A percentile compares a stretch with the other conserved stretches of the same genome.
Evolutionary conservation across 345 rosid genomes (phyloP).

Genomic region (Theobroma cacao): DNA sequence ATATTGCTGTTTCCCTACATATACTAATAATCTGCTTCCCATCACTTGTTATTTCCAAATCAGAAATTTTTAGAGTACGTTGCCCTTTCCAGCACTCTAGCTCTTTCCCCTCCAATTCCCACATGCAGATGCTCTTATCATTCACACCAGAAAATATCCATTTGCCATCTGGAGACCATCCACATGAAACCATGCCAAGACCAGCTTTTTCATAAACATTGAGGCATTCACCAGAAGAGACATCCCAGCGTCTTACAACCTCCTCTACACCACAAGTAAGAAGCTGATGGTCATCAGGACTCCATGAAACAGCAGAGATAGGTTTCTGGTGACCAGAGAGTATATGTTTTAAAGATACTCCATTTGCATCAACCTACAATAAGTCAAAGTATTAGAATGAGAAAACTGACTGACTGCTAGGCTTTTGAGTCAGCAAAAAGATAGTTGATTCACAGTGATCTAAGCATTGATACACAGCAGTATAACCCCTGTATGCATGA

Average conservation of each 20-base stretch:
- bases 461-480: not conserved
- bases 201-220: conserved; percentile 51
- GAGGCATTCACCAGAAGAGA: conserved; percentile 57
- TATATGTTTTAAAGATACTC: conserved; percentile 46
- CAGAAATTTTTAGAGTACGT: conserved; percentile 45
- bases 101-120: conserved; percentile 59
- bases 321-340: conserved; percentile 55
- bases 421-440: not conserved
- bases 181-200: conserved; percentile 55
- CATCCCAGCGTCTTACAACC: conserved; percentile 59
- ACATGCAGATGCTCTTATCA: conserved; percentile 53
- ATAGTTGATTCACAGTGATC: not conserved
- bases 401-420: not conserved
- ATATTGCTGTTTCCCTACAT: conserved; percentile 45
- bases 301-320: conserved; percentile 57
- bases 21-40: conserved; percentile 54
- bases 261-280: conserved; percentile 66
- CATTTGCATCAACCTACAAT: conserved; percentile 42
- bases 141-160: conserved; percentile 46
- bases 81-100: conserved; percentile 57
- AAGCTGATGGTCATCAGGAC: conserved; percentile 55
- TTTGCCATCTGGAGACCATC: conserved; percentile 61
- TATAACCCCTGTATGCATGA: not conserved
- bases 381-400: not conserved
- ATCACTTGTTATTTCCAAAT: conserved; percentile 50